A percentile compares a stretch with the other conserved stretches of the same genome.
Conservation (phyloP, 2,329 filamentous ascomycete species). For the Botrytis pseudocinerea region DNA sequence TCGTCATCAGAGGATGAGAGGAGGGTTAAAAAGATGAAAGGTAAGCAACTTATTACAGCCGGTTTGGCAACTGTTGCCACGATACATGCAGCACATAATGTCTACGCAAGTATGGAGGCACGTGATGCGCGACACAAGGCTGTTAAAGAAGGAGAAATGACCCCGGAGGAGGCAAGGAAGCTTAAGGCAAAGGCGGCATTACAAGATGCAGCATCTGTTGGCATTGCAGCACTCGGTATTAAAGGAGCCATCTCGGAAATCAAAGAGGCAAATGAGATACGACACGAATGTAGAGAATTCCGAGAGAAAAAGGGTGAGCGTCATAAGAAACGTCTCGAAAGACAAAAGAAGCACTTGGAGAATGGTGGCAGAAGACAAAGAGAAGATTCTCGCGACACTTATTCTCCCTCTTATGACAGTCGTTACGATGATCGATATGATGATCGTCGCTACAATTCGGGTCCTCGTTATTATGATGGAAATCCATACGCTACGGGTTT, state of each 20-base stretch:
- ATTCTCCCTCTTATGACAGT: constrained; percentile 22
- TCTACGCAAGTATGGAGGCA: constrained; percentile 64
- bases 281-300: constrained; percentile 56
- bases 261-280: constrained; percentile 66
- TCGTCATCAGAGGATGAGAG: constrained; percentile 64
- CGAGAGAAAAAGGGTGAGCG: constrained; percentile 49
- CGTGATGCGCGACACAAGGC: constrained; percentile 60
- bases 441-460: constrained; percentile 41
- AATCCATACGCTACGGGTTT: constrained; percentile 47
- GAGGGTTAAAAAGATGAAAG: constrained; percentile 62
- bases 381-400: constrained; percentile 18
- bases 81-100: constrained; percentile 66
- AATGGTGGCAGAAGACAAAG: constrained; percentile 27
- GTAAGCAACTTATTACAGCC: constrained; percentile 65
- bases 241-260: constrained; percentile 64
- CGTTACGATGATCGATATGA: constrained; percentile 27
- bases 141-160: constrained; percentile 64
- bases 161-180: constrained; percentile 60
- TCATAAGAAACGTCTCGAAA: constrained; percentile 48
- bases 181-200: constrained; percentile 63
- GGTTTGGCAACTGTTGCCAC: constrained; percentile 68
- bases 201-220: constrained; percentile 64
- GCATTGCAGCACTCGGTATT: constrained; percentile 67
- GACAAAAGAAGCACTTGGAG: constrained; percentile 41
- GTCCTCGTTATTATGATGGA: constrained; percentile 46